phyloP scores from a whole-genome alignment of 2,329 filamentous ascomycete genomes.

The Aureobasidium sp. region DNA sequence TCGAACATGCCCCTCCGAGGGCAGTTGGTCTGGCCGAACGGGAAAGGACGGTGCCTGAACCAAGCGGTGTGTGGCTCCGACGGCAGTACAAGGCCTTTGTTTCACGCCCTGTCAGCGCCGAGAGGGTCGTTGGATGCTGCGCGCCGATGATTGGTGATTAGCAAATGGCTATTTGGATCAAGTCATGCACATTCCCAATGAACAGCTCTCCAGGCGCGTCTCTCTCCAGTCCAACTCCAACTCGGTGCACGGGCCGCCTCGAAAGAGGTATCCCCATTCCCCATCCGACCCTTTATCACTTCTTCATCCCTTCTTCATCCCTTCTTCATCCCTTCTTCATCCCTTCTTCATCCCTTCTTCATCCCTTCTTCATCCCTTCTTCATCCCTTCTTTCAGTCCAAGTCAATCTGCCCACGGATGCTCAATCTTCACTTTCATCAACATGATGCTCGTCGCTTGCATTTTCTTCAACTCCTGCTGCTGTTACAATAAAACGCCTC shows the following conservation, averaged over 20 bases:
- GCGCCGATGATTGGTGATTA: slow-evolving; percentile 3
- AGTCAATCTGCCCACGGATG: background rate
- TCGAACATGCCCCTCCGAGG: slow-evolving; percentile 9
- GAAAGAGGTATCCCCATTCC: background rate
- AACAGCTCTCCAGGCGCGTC: background rate
- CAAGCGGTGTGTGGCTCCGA: background rate
- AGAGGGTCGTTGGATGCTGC: background rate
- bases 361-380: background rate
- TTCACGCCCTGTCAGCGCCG: slow-evolving; percentile 5
- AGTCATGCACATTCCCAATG: slow-evolving; percentile 2
- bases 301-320: background rate
- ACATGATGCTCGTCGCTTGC: slow-evolving; percentile 2
- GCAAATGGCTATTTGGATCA: background rate
- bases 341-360: background rate
- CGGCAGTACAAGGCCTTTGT: slow-evolving; percentile 7
- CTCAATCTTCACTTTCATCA: background rate
- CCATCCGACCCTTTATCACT: too few species aligned
- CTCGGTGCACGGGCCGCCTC: background rate
- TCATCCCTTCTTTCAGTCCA: background rate
- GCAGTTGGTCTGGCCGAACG: slow-evolving; percentile 2
- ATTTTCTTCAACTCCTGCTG: background rate
- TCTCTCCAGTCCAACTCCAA: background rate
- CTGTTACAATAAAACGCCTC: slow-evolving; percentile 7
- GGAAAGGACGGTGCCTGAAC: slow-evolving; percentile 1
- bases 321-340: background rate